A percentile compares a stretch with the other conserved stretches of the same genome.
Evolutionary conservation across 176 grass and related monocot genomes (phyloP).

Genomic region (Canna indica): DNA sequence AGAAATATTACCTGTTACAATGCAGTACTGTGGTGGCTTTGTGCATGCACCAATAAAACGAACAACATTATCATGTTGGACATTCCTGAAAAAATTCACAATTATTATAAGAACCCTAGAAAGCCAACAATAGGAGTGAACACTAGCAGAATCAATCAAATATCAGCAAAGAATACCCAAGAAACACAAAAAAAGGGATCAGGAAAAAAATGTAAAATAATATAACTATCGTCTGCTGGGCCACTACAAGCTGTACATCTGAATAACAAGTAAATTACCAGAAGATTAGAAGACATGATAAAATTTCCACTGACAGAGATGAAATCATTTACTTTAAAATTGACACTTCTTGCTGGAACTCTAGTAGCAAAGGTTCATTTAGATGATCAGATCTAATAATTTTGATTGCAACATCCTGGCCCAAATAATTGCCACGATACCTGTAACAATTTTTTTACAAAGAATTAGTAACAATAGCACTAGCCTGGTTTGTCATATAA

Average conservation of each 20-base stretch:
- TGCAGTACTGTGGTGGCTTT: conserved; percentile 78
- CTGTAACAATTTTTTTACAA: conserved; percentile 28
- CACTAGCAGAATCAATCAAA: background rate
- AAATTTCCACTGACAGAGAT: background rate
- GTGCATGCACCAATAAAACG: conserved; percentile 93
- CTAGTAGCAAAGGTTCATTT: conserved; percentile 65
- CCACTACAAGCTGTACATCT: background rate
- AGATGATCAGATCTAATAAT: conserved; percentile 85
- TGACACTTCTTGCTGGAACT: conserved; percentile 93
- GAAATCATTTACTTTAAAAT: conserved; percentile 69
- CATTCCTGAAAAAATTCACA: conserved; percentile 56
- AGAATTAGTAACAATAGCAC: background rate
- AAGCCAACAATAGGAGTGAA: background rate
- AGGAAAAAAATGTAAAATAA: background rate
- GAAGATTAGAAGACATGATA: background rate
- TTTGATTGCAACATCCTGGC: conserved; percentile 95
- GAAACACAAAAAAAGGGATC: background rate
- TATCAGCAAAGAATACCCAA: background rate
- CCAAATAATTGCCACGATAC: conserved; percentile 81
- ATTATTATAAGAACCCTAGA: conserved; percentile 19
- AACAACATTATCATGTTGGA: conserved; percentile 94
- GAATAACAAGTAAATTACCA: background rate
- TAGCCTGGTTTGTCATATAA: background rate
- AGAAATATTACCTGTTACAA: conserved; percentile 73
- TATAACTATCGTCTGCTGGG: background rate